These are phyloP conservation scores for Rickenella mellea DNA, from an alignment of 768 basidiomycete species.

Conservation along the genomic window DNA sequence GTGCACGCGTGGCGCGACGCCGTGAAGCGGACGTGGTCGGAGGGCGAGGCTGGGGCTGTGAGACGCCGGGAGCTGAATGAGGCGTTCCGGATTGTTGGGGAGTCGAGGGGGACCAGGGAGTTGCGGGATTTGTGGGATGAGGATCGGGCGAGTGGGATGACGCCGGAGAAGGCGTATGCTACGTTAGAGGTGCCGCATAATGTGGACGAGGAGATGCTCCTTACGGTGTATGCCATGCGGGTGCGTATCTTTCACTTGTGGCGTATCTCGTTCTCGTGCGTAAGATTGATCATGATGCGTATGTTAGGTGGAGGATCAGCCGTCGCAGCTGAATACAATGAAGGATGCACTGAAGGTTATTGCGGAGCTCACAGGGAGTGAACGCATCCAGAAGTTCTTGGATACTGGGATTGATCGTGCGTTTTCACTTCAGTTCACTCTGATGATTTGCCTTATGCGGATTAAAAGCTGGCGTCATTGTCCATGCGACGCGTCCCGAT, in stretches of 20 bases:
- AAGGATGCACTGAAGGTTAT: slow-evolving; percentile 65
- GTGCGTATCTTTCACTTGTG: slow-evolving; percentile 29
- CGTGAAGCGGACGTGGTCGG: slow-evolving; percentile 47
- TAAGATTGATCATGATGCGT: slow-evolving; percentile 5
- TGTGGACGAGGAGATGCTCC: slow-evolving; percentile 70
- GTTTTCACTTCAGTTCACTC: not conserved
- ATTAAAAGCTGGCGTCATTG: slow-evolving; percentile 61
- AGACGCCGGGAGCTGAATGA: slow-evolving; percentile 50
- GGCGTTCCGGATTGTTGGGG: slow-evolving; percentile 60
- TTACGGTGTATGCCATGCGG: slow-evolving; percentile 63
- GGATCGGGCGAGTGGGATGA: slow-evolving; percentile 51
- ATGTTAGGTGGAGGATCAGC: slow-evolving; percentile 59
- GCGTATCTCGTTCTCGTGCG: not conserved
- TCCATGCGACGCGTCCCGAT: slow-evolving; percentile 43
- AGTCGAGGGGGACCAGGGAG: slow-evolving; percentile 42
- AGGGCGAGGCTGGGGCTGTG: slow-evolving; percentile 32
- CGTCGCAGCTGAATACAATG: slow-evolving; percentile 60
- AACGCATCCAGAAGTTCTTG: slow-evolving; percentile 56
- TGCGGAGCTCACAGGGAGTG: slow-evolving; percentile 65
- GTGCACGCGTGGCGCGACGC: slow-evolving; percentile 59
- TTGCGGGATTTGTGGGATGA: slow-evolving; percentile 44
- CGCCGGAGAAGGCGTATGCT: slow-evolving; percentile 60
- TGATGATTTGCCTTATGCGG: not conserved
- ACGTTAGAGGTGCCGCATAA: slow-evolving; percentile 61
- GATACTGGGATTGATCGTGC: slow-evolving; percentile 73